Percentiles rank a stretch among this genome's conserved stretches.
Conservation (phyloP, 129 eudicot species). For the Ambrosia artemisiifolia region DNA sequence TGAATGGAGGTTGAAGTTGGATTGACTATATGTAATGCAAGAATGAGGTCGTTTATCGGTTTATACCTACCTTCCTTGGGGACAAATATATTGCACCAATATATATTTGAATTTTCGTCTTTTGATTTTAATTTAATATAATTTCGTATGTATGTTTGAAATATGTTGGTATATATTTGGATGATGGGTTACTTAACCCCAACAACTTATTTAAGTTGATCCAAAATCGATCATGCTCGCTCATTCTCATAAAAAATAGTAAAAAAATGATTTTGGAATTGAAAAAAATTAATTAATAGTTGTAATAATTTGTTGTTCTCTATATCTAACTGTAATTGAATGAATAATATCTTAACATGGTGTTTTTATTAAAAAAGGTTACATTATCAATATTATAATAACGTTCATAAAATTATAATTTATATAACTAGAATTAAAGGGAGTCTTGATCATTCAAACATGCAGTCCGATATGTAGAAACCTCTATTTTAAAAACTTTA, state of each 20-base stretch:
- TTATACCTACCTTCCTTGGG: slow-evolving; percentile 47
- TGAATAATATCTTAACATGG: too few relatives aligned
- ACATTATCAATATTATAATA: too few relatives aligned
- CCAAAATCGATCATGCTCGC: background rate
- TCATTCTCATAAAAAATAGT: background rate
- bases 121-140: background rate
- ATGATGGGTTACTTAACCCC: slow-evolving; percentile 40
- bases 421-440: too few relatives aligned
- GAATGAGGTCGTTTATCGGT: slow-evolving; percentile 55
- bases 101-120: slow-evolving; percentile 36
- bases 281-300: too few relatives aligned
- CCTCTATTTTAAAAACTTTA: too few relatives aligned
- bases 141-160: background rate
- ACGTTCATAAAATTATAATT: too few relatives aligned
- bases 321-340: too few relatives aligned
- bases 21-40: slow-evolving; percentile 45
- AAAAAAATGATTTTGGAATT: background rate
- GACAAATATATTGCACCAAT: slow-evolving; percentile 14
- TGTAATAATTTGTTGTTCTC: too few relatives aligned
- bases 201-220: slow-evolving; percentile 22
- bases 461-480: too few relatives aligned
- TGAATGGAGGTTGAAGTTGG: slow-evolving; percentile 57
- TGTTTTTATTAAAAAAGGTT: too few relatives aligned
- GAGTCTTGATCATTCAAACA: too few relatives aligned
- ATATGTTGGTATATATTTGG: slow-evolving; percentile 3